phyloP scores from a whole-genome alignment of 1,284 basidiomycete species.

The Apiotrichum laibachii region DNA sequence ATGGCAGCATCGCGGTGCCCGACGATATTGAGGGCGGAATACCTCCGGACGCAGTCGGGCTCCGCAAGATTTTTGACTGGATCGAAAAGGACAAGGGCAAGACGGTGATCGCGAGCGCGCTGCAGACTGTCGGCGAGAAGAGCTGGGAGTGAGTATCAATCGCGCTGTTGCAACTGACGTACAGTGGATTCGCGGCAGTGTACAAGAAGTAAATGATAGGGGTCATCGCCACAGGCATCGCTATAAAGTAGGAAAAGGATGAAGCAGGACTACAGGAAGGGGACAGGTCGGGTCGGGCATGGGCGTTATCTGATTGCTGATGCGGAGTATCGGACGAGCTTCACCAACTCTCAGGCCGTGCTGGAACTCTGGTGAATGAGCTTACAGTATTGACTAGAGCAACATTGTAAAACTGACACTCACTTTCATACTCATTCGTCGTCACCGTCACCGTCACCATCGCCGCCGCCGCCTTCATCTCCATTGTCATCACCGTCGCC shows the following conservation, averaged over 20 bases:
- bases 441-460: constrained; percentile 11
- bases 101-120: constrained; percentile 36
- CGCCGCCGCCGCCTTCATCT: constrained; percentile 5
- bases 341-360: no score
- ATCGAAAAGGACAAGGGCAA: constrained; percentile 40
- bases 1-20: constrained; percentile 13
- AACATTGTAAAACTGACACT: constrained; percentile 1
- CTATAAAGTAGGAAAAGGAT: no score
- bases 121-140: constrained; percentile 47
- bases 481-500: neutral
- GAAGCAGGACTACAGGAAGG: no score
- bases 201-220: constrained; percentile 23
- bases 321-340: no score
- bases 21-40: constrained; percentile 24
- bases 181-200: constrained; percentile 34
- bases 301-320: no score
- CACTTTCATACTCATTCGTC: constrained; percentile 9
- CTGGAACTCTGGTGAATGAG: no score
- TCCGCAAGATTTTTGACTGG: constrained; percentile 46
- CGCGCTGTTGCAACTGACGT: constrained; percentile 10
- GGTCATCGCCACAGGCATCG: neutral
- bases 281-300: no score
- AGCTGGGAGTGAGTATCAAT: constrained; percentile 43
- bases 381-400: no score
- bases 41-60: constrained; percentile 26